Base-by-base conservation (phyloP, 208 protist genomes). In the Naegleria gruberi region DNA sequence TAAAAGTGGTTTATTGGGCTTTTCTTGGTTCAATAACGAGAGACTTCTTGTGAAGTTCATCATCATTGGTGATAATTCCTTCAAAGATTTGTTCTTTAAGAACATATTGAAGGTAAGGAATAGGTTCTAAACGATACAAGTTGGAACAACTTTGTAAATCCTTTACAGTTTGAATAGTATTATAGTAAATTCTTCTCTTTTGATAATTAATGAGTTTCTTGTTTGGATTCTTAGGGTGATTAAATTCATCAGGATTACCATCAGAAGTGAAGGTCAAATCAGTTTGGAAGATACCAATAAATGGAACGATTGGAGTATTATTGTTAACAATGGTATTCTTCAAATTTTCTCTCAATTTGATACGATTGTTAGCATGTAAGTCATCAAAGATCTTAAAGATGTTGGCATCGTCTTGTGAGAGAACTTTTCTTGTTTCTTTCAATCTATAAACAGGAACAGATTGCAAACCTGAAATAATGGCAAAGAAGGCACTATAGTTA, bases 21-120 rank as follows among this genome's bases (percentile, higher is more conserved):
- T 90, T 84, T 90, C 87, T 85, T 30, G 89, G 89, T 45, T 91
- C 89, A 57, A 90, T 89, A 0, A 90, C n/a, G 15, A 92, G 82
- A 47, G 90, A 91, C 55, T 65, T 89, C 57, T 82, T 55, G 46
- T 91, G 91, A 34, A 92, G 81, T 34, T 92, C 90, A n/a, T 92
- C 91, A 34, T 92, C 91, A 30, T 37, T 43, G 12, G 65, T 77
- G n/a, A 77, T 77, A 37, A 77, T 77, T 37, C 30, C 30, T 77
- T 77, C 65, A n/a, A 77, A 77, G 12, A 77, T 77, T 8, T 91
- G 10, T n/a, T 83, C 57, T 41, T 82, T 91, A 26, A 94, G 12
- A 12, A 89, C 51, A 19, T 94, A 89, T 86, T 92, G 91, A 26
- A 94, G 83, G 41, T 92, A 91, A 46, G 93, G 41, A 19, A 94